Conservation (phyloP, 192 early-diverging fungal species). For the Dissophora ornata region DNA sequence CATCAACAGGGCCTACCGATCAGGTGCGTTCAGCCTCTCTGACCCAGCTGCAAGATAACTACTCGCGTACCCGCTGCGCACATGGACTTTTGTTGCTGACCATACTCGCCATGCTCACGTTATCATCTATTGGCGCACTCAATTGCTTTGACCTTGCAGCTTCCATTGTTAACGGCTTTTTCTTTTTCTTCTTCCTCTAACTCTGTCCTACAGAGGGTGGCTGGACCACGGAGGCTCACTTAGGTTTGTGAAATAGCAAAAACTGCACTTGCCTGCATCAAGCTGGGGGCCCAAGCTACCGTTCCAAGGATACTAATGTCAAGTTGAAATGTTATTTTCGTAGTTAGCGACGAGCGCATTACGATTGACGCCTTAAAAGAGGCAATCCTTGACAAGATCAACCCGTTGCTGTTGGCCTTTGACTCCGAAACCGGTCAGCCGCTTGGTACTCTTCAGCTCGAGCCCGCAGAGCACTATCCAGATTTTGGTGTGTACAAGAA, state of each 20-base stretch:
- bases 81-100: too few relatives aligned
- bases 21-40: slow-evolving; percentile 28
- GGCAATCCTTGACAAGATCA: slow-evolving; percentile 40
- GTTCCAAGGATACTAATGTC: neutral
- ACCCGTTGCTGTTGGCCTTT: slow-evolving; percentile 58
- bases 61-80: neutral
- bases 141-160: too few relatives aligned
- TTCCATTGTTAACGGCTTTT: too few relatives aligned
- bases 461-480: slow-evolving; percentile 42
- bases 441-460: slow-evolving; percentile 62
- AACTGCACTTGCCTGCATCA: too few relatives aligned
- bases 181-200: neutral
- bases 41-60: too few relatives aligned
- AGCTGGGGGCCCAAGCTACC: too few relatives aligned
- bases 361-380: slow-evolving; percentile 43
- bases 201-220: slow-evolving; percentile 46
- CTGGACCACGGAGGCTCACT: slow-evolving; percentile 62
- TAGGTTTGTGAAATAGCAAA: slow-evolving; percentile 39
- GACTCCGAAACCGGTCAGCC: slow-evolving; percentile 43
- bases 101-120: too few relatives aligned
- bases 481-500: slow-evolving; percentile 39
- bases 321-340: too few relatives aligned
- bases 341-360: slow-evolving; percentile 57
- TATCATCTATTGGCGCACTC: too few relatives aligned
- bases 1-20: slow-evolving; percentile 61